These are phyloP conservation scores for Phytophthora ohioensis DNA, from an alignment of 352 stramenopile species.

Conservation along the genomic window DNA sequence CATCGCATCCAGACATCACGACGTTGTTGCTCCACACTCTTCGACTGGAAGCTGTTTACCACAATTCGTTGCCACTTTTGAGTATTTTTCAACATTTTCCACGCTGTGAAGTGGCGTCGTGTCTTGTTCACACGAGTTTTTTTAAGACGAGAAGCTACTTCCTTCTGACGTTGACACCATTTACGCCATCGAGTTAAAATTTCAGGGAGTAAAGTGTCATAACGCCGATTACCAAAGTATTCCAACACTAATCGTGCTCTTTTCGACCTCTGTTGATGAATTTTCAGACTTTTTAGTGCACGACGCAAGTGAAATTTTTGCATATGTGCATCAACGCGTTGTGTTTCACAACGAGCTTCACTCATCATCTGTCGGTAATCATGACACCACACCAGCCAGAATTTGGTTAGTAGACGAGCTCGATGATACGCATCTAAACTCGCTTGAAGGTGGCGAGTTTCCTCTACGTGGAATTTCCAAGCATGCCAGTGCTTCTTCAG, in stretches of 20 bases:
- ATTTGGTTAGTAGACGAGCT: slow-evolving; percentile 65
- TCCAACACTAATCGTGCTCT: slow-evolving; percentile 44
- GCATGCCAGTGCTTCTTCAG: slow-evolving; percentile 56
- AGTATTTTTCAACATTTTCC: slow-evolving; percentile 20
- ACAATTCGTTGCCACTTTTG: slow-evolving; percentile 29
- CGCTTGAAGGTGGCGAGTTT: slow-evolving; percentile 50
- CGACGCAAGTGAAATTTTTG: slow-evolving; percentile 26
- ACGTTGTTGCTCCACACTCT: slow-evolving; percentile 5
- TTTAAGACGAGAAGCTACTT: slow-evolving; percentile 8
- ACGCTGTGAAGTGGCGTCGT: slow-evolving; percentile 14
- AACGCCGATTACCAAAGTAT: slow-evolving; percentile 47
- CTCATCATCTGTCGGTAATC: slow-evolving; percentile 42
- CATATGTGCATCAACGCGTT: slow-evolving; percentile 15
- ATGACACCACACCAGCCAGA: slow-evolving; percentile 67
- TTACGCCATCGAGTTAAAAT: slow-evolving; percentile 32
- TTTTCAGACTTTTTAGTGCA: slow-evolving; percentile 12
- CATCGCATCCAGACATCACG: slow-evolving; percentile 36
- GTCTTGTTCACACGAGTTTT: slow-evolving; percentile 9
- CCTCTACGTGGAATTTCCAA: slow-evolving; percentile 50
- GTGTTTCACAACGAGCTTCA: slow-evolving; percentile 1
- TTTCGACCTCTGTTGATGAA: slow-evolving; percentile 29
- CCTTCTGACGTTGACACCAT: slow-evolving; percentile 21
- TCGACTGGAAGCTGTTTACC: slow-evolving; percentile 17
- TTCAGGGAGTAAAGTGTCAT: slow-evolving; percentile 35
- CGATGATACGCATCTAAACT: slow-evolving; percentile 59